Evolutionary conservation across 2,329 filamentous ascomycete species (phyloP).

Genomic region (Cadophora gregata): DNA sequence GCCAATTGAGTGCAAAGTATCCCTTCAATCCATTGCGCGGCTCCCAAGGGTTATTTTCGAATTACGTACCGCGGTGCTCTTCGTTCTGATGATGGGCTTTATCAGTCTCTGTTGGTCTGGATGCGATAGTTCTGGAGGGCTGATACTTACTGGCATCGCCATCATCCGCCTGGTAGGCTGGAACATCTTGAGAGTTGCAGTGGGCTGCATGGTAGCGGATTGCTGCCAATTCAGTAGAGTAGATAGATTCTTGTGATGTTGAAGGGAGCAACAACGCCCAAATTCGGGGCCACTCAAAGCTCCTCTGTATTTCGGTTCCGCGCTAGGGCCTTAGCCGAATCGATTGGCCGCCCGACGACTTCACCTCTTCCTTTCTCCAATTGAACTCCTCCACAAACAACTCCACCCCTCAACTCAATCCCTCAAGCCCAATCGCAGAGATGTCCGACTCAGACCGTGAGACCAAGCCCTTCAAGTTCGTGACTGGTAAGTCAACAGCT

Average conservation of each 20-base stretch:
- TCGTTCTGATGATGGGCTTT: slow-evolving; percentile 57
- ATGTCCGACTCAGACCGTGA: slow-evolving; percentile 93
- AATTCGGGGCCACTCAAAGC: neutral
- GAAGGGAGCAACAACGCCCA: slow-evolving; percentile 19
- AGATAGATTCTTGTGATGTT: slow-evolving; percentile 27
- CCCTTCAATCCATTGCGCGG: slow-evolving; percentile 26
- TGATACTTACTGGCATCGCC: slow-evolving; percentile 72
- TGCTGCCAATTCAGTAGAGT: slow-evolving; percentile 28
- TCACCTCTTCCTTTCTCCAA: slow-evolving; percentile 38
- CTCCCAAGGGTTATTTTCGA: slow-evolving; percentile 12
- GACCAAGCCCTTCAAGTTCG: slow-evolving; percentile 99
- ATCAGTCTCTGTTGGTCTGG: slow-evolving; percentile 45
- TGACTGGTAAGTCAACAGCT: slow-evolving; percentile 76
- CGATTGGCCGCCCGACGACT: slow-evolving; percentile 27
- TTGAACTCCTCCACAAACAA: slow-evolving; percentile 39
- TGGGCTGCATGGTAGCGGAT: slow-evolving; percentile 49
- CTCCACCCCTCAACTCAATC: slow-evolving; percentile 44
- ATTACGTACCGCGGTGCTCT: slow-evolving; percentile 68
- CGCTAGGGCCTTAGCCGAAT: slow-evolving; percentile 37
- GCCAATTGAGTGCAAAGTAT: slow-evolving; percentile 24
- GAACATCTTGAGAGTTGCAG: slow-evolving; percentile 70
- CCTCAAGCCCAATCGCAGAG: slow-evolving; percentile 55
- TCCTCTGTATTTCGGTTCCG: neutral
- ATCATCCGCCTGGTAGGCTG: slow-evolving; percentile 70
- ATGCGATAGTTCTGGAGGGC: slow-evolving; percentile 2